phyloP scores from a whole-genome alignment of 2,329 filamentous ascomycete species.

The Aspergillus cejpii region DNA sequence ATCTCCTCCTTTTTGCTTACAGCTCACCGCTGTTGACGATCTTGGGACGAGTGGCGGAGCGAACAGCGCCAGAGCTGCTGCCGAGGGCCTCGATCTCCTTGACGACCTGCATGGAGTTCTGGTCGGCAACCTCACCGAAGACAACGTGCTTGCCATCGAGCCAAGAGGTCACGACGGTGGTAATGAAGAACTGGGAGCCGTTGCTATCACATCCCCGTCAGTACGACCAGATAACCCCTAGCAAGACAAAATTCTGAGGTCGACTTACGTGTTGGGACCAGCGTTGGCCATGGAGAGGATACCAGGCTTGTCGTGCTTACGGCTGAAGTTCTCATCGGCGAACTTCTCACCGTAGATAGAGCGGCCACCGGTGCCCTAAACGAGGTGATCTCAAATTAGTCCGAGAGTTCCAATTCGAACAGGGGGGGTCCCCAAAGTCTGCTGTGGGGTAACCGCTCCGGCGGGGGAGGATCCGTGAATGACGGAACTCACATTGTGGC shows the following conservation, averaged over 20 bases:
- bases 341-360: constrained; percentile 97
- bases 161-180: constrained; percentile 60
- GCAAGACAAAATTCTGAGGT: background rate
- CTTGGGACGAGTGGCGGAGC: constrained; percentile 50
- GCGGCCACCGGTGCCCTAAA: constrained; percentile 78
- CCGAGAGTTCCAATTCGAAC: background rate
- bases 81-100: constrained; percentile 56
- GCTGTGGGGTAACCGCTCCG: background rate
- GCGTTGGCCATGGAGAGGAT: constrained; percentile 94
- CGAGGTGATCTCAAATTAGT: constrained; percentile 11
- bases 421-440: background rate
- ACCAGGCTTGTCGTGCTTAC: constrained; percentile 67
- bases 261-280: constrained; percentile 75
- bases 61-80: constrained; percentile 46
- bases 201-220: constrained; percentile 40
- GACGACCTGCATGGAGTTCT: constrained; percentile 49
- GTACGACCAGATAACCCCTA: constrained; percentile 1
- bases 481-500: constrained; percentile 65
- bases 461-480: background rate
- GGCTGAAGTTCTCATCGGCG: constrained; percentile 80
- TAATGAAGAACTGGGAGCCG: constrained; percentile 68
- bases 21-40: constrained; percentile 48
- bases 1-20: constrained; percentile 28
- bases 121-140: constrained; percentile 58
- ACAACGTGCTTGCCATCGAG: constrained; percentile 64